These are phyloP conservation scores for Giardia duodenalis DNA, from an alignment of 208 protist genomes.

Conservation along the genomic window DNA sequence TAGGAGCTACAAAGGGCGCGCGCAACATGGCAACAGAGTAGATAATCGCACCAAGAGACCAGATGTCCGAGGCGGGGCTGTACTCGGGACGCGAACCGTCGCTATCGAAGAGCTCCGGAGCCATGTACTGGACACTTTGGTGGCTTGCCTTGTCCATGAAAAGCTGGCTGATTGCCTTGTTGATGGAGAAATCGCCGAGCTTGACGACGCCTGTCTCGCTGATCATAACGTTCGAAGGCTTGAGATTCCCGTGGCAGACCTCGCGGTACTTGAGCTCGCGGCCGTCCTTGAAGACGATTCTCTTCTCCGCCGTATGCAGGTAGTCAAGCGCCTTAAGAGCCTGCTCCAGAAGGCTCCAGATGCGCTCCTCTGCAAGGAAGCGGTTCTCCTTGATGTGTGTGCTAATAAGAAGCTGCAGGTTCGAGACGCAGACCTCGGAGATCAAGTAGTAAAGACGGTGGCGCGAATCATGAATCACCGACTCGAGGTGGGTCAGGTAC, in stretches of 20 bases:
- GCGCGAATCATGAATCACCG: neutral
- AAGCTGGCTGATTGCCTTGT: neutral
- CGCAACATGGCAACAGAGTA: neutral
- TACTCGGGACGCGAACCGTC: no score
- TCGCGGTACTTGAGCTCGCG: neutral
- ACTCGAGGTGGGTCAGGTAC: neutral
- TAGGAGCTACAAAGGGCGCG: neutral
- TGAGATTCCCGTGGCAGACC: neutral
- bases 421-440: neutral
- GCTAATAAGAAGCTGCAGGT: neutral
- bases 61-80: neutral
- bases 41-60: neutral
- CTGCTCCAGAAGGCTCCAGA: neutral
- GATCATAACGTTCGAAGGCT: neutral
- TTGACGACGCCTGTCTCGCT: neutral
- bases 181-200: neutral
- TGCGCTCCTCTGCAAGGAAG: neutral
- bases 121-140: neutral
- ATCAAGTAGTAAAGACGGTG: neutral
- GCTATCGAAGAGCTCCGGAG: neutral
- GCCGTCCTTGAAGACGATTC: neutral
- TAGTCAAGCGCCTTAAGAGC: neutral
- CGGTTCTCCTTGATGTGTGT: neutral
- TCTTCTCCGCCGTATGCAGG: neutral
- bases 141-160: neutral